Conservation (phyloP, 2,329 filamentous ascomycete genomes). For the Alternaria viburni region DNA sequence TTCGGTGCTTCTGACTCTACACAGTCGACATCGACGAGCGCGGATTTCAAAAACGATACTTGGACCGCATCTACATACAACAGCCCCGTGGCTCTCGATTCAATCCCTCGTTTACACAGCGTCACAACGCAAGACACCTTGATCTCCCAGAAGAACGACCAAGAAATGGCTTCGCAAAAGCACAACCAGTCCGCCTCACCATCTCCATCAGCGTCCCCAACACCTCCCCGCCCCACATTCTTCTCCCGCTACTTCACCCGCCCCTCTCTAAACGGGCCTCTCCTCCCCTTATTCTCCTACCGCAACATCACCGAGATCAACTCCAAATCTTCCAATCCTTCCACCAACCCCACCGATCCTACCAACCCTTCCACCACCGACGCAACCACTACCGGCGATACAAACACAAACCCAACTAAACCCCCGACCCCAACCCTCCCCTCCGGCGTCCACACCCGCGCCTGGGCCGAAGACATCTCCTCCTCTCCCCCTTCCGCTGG, state of each 20-base stretch:
- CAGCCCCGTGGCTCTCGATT: slow-evolving; percentile 14
- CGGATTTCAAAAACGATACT: slow-evolving; percentile 14
- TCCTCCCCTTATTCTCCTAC: slow-evolving; percentile 30
- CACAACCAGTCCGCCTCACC: background rate
- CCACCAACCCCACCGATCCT: background rate
- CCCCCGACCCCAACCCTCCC: background rate
- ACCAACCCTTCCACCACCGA: background rate
- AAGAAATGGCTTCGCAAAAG: background rate
- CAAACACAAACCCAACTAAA: slow-evolving; percentile 1
- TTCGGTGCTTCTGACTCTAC: slow-evolving; percentile 6
- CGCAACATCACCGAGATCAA: slow-evolving; percentile 6
- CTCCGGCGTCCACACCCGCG: slow-evolving; percentile 25
- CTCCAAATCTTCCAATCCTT: background rate
- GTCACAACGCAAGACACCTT: slow-evolving; percentile 17
- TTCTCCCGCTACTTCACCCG: slow-evolving; percentile 29
- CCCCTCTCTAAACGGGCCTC: background rate
- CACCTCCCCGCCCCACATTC: slow-evolving; percentile 12
- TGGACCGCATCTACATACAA: slow-evolving; percentile 17
- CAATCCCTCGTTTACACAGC: background rate
- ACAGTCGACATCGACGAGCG: slow-evolving; percentile 21
- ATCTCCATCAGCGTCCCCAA: background rate
- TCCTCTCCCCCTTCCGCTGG: background rate
- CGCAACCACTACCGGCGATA: too few relatives aligned
- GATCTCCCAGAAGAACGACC: background rate
- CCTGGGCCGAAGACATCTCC: slow-evolving; percentile 28